Base-by-base conservation (phyloP, 495 filamentous ascomycete species). In the Trichoderma orchidacearum region DNA sequence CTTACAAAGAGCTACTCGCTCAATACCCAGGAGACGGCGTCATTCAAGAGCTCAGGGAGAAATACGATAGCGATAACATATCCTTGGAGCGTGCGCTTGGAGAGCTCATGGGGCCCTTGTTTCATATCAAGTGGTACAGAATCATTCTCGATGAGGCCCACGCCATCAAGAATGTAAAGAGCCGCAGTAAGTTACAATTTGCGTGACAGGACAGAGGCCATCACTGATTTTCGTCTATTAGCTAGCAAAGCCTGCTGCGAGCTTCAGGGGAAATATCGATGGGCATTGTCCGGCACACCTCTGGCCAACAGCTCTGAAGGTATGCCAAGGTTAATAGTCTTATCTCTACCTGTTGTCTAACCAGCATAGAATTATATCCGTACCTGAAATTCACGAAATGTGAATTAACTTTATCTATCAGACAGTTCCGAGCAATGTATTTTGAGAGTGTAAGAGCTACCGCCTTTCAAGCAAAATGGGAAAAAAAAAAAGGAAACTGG, bases 101-200 rank as follows among this genome's bases (percentile, higher is more conserved):
- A 0, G n/a, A 32, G 1, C 1, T n/a, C 5, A 21, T 28, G 0
- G 61, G 61, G 5, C 0, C 60, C 0, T 60, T 87, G 0, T 81
- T 85, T 62, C 53, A 61, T 6, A 68, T 77, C 6, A 64, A 70
- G 0, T 86, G 73, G 58, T 68, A 74, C 18, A 70, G 83, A 1
- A 70, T 87, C 0, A 71, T 85, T 11, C 70, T 85, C 0, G 82
- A 85, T 55, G 84, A 85, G 61, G 80, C 75, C 0, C 82, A 85
- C 55, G 60, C 62, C 0, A 88, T 88, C 62, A 86, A 85, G 51
- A 87, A 87, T 58, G 64, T 70, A 23, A 51, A 62, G 0, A 60
- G 53, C 30, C 53, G 50, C 27, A 67, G 63, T 61, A 55, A 54
- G 61, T 57, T 3, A n/a, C 2, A 4, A 17, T 18, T 25, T 1